Percentiles rank a stretch among this genome's conserved stretches.
These are phyloP conservation scores for Cordyceps cateniannulata DNA, from an alignment of 2,329 filamentous ascomycete genomes.

Conservation along the genomic window DNA sequence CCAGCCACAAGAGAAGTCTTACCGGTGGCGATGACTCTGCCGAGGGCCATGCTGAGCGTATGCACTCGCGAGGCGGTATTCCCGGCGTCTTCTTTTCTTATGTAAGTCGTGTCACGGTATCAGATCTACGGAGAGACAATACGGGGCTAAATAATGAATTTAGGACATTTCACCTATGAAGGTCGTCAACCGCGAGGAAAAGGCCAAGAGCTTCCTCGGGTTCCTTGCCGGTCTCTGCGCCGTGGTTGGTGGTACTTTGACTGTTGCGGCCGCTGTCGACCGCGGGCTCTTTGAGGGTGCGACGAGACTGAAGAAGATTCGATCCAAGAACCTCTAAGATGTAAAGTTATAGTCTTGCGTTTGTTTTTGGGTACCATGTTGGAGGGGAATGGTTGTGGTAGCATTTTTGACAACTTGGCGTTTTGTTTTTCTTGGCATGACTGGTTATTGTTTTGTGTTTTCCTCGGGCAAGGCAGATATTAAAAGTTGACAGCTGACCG, in stretches of 20 bases:
- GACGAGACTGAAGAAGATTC: conserved; percentile 80
- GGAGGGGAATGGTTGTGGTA: neutral
- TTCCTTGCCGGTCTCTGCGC: conserved; percentile 94
- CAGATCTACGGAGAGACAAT: neutral
- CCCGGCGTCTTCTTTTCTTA: conserved; percentile 99
- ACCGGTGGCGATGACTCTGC: conserved; percentile 75
- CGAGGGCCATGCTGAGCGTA: conserved; percentile 85
- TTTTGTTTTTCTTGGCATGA: conserved; percentile 1
- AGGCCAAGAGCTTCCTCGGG: conserved; percentile 80
- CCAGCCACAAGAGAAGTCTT: conserved; percentile 88
- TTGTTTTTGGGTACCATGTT: neutral
- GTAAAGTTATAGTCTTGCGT: neutral
- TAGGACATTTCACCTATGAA: conserved; percentile 99
- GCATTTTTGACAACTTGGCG: conserved; percentile 1
- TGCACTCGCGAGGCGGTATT: conserved; percentile 86
- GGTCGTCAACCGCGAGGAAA: conserved; percentile 91
- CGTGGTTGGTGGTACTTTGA: conserved; percentile 89
- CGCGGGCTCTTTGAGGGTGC: conserved; percentile 85
- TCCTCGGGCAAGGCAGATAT: neutral
- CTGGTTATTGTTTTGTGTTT: neutral
- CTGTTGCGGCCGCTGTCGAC: conserved; percentile 90
- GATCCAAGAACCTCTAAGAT: conserved; percentile 50
- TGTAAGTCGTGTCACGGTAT: conserved; percentile 46
- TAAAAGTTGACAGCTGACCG: neutral
- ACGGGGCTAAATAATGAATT: neutral